phyloP scores from a whole-genome alignment of 352 stramenopile species.

The Phytophthora melonis region DNA sequence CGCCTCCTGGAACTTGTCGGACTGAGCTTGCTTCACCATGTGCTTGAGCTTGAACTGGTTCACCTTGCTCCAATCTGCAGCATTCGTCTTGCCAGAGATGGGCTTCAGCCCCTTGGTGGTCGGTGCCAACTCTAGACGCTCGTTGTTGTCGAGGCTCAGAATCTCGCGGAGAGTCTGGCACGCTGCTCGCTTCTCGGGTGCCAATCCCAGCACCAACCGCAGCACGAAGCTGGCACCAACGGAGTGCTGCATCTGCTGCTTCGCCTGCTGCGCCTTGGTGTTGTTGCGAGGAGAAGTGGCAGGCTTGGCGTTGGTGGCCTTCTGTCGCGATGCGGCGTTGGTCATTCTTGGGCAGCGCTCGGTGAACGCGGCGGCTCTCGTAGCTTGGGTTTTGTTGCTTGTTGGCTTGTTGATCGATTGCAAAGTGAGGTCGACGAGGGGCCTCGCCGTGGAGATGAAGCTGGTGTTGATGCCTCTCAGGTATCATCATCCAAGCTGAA shows the following conservation, averaged over 20 bases:
- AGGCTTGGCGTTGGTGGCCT: conserved; percentile 7
- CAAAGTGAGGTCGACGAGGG: background rate
- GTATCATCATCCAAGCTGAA: too few species aligned
- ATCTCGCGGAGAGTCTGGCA: conserved; percentile 27
- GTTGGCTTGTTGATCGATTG: background rate
- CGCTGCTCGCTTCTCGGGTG: conserved; percentile 28
- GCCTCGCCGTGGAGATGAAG: too few species aligned
- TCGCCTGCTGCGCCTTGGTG: conserved; percentile 16
- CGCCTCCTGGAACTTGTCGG: conserved; percentile 31
- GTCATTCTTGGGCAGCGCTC: conserved; percentile 6
- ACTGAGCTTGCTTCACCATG: conserved; percentile 29
- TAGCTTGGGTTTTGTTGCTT: background rate
- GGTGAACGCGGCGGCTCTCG: background rate
- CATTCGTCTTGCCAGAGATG: background rate
- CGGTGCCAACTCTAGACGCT: conserved; percentile 7
- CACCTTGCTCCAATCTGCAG: conserved; percentile 13
- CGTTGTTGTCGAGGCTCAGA: conserved; percentile 11
- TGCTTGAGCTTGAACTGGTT: conserved; percentile 10
- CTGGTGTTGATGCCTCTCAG: too few species aligned
- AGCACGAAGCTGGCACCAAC: conserved; percentile 25
- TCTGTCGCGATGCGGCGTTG: conserved; percentile 16
- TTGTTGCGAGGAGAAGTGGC: background rate
- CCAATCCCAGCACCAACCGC: conserved; percentile 21
- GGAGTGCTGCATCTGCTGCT: conserved; percentile 10
- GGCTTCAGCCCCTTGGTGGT: conserved; percentile 11